Base-by-base conservation (phyloP, 2,329 filamentous ascomycete species). In the Trichoderma sp. region DNA sequence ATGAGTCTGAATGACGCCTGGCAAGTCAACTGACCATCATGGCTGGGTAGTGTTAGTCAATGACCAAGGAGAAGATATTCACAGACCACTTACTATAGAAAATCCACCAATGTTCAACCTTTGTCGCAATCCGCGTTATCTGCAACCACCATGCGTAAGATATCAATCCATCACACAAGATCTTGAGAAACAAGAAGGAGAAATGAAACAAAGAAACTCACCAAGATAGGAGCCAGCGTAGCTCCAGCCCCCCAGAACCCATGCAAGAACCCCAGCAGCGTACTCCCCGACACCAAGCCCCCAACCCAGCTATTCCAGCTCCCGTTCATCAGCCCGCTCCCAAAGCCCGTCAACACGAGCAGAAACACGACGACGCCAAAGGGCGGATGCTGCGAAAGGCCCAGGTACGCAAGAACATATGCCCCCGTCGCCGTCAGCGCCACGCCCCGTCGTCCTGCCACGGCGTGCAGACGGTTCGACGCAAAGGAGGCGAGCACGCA, bases 181-280 rank as follows among this genome's bases (percentile, higher is more conserved):
- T 78, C 69, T 88, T 90, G 89, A 90, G 93, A 0, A 80, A 80
- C 30, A 34, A 34, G 7, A 30, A 30, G 7, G 7, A 7, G 28
- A 30, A 30, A 2, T 7, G 7, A 6, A 30, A 30, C 7, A 30
- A 1, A 9, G 28, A 30, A 48, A 50, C 86, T 69, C 0, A 87
- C 87, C 48, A 93, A 85, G 82, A 93, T 85, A 0, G 83, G 83
- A 0, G 90, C 91, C 0, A 90, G 88, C 52, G 92, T 83, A 4
- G 92, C 90, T 0, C 90, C 90, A 0, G 86, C 69, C 0, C 88
- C 89, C 71, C 91, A 93, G 60, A 85, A 84, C 0, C 84, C 88
- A 70, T 92, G 89, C 21, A 92, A 76, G 62, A 91, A 81, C 0
- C 89, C 89, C 0, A 91, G 79, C 2, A 92, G 74, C 72, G 92